Evolutionary conservation across 306 rosid species (phyloP).

Genomic region (Sicyos baderoa): DNA sequence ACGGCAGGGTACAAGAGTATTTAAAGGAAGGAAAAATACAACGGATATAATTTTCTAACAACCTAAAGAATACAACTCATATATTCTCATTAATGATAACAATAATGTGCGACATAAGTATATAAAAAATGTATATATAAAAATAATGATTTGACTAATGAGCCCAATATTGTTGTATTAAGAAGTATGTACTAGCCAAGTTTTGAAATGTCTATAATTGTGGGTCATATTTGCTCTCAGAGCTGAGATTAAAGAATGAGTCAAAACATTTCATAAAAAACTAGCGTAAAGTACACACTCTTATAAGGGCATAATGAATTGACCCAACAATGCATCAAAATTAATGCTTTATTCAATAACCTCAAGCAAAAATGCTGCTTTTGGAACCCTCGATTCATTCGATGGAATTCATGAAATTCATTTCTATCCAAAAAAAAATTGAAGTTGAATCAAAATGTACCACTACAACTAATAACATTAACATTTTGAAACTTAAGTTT

Average conservation of each 20-base stretch:
- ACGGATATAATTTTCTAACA: too few relatives aligned
- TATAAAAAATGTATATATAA: too few relatives aligned
- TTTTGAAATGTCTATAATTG: background rate
- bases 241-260: background rate
- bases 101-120: too few relatives aligned
- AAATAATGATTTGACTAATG: too few relatives aligned
- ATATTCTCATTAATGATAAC: background rate
- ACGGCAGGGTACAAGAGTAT: too few relatives aligned
- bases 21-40: too few relatives aligned
- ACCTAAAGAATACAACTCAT: too few relatives aligned
- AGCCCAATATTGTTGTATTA: too few relatives aligned
- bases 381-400: background rate
- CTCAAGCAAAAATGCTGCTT: background rate
- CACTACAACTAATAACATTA: background rate
- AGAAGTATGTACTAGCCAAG: too few relatives aligned
- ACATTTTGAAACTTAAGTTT: too few relatives aligned
- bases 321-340: background rate
- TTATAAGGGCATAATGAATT: background rate
- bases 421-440: too few relatives aligned
- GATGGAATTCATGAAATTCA: too few relatives aligned
- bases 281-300: background rate
- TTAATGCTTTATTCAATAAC: background rate
- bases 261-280: background rate
- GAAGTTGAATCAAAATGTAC: background rate
- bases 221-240: background rate